phyloP scores from a whole-genome alignment of 495 filamentous ascomycete species.

The Penicillium psychrofluorescens region DNA sequence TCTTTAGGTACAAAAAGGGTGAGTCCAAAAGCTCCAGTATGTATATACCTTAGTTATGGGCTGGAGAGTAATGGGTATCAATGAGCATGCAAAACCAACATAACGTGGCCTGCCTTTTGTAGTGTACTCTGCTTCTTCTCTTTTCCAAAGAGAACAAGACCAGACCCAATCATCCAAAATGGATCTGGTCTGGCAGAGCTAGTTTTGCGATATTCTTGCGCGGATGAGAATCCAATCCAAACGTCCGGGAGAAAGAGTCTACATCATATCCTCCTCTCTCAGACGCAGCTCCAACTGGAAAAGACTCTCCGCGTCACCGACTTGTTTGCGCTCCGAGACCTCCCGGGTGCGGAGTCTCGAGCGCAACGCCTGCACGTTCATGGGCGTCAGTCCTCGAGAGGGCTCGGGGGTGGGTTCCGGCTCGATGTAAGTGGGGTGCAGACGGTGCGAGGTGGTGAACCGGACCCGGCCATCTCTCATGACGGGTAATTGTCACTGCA shows the following conservation, averaged over 20 bases:
- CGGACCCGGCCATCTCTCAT: slow-evolving; percentile 66
- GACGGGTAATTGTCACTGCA: slow-evolving; percentile 98
- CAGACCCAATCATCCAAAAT: background rate
- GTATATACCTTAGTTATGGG: background rate
- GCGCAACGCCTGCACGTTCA: slow-evolving; percentile 50
- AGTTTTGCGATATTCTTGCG: too few relatives aligned
- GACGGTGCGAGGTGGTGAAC: slow-evolving; percentile 39
- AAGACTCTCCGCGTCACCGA: slow-evolving; percentile 71
- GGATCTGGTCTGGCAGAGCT: background rate
- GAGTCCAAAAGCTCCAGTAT: too few relatives aligned
- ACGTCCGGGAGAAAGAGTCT: background rate
- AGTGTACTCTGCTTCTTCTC: background rate
- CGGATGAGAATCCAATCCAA: too few relatives aligned
- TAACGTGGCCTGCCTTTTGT: background rate
- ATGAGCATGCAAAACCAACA: background rate
- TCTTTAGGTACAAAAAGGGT: too few relatives aligned
- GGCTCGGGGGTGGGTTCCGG: slow-evolving; percentile 27
- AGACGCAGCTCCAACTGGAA: slow-evolving; percentile 25
- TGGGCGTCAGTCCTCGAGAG: slow-evolving; percentile 84
- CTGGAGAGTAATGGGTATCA: background rate
- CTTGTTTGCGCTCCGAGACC: slow-evolving; percentile 77
- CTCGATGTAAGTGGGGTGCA: slow-evolving; percentile 34
- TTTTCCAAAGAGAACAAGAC: background rate
- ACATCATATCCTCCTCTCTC: slow-evolving; percentile 15
- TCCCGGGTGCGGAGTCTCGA: slow-evolving; percentile 53